Percentiles rank a stretch among this genome's conserved stretches.
Evolutionary conservation across 257 asterid species (phyloP).

Genomic region (Solanum virginianum): DNA sequence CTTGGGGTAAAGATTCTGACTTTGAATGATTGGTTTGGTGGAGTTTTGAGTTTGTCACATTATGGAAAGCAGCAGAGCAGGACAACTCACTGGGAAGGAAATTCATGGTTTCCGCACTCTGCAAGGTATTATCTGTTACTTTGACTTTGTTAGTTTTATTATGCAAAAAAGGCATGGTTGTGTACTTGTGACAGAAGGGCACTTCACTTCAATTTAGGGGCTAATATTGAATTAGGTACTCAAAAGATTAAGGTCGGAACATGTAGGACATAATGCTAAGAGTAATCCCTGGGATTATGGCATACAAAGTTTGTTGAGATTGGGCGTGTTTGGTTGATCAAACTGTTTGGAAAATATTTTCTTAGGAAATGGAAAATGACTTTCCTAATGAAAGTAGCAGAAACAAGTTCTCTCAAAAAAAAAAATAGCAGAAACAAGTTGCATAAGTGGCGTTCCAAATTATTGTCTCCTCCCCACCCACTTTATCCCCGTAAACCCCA

Average conservation of each 20-base stretch:
- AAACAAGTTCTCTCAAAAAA: too few species aligned
- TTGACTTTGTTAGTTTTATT: not conserved
- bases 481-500: too few species aligned
- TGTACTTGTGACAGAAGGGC: not conserved
- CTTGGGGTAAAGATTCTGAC: not conserved
- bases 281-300: not conserved
- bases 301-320: not conserved
- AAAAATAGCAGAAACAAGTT: too few species aligned
- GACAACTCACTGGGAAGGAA: conserved; percentile 51
- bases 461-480: too few species aligned
- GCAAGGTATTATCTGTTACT: conserved; percentile 37
- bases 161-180: not conserved
- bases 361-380: too few species aligned
- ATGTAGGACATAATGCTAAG: not conserved
- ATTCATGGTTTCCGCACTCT: conserved; percentile 83
- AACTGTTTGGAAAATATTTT: too few species aligned
- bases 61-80: conserved; percentile 39
- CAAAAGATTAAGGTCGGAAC: not conserved
- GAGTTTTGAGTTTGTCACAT: not conserved
- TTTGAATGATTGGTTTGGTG: not conserved
- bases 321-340: too few species aligned
- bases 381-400: too few species aligned
- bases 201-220: not conserved
- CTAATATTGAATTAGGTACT: not conserved
- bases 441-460: too few species aligned